These are phyloP conservation scores for Cocos nucifera DNA, from an alignment of 176 grass and related monocot species.

Conservation along the genomic window DNA sequence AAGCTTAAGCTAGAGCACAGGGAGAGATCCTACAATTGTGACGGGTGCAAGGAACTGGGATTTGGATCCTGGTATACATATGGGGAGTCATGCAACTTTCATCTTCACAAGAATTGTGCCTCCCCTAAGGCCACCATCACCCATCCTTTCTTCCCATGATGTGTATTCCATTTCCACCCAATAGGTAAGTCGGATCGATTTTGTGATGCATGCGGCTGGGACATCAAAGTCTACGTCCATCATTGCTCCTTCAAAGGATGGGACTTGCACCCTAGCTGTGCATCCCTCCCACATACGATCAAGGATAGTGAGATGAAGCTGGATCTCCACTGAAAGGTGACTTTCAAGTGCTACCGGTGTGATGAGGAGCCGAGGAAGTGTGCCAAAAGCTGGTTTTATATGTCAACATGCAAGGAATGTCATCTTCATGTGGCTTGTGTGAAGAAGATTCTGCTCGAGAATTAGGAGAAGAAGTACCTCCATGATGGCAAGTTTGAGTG, in stretches of 20 bases:
- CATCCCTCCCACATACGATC: not conserved
- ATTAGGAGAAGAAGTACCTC: not conserved
- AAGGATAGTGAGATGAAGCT: not conserved
- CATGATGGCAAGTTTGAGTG: not conserved
- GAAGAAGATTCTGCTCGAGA: not conserved
- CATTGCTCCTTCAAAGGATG: not conserved
- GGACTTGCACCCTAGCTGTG: constrained; percentile 1
- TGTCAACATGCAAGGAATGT: not conserved
- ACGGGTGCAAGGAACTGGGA: not conserved
- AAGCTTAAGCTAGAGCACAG: not conserved
- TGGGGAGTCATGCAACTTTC: not conserved
- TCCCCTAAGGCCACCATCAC: not conserved
- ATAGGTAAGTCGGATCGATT: not conserved
- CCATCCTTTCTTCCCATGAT: constrained; percentile 4
- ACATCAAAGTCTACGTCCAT: constrained; percentile 2
- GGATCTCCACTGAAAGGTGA: not conserved
- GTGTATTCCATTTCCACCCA: not conserved
- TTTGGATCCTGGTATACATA: not conserved
- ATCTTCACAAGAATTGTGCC: not conserved
- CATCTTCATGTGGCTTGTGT: not conserved
- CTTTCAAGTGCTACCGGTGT: not conserved
- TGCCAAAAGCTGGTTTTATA: not conserved
- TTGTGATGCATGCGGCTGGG: constrained; percentile 1
- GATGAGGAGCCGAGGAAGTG: not conserved
- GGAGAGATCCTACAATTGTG: not conserved